Evolutionary conservation across 257 asterid genomes (phyloP).

Genomic region (Ophiorrhiza pumila): DNA sequence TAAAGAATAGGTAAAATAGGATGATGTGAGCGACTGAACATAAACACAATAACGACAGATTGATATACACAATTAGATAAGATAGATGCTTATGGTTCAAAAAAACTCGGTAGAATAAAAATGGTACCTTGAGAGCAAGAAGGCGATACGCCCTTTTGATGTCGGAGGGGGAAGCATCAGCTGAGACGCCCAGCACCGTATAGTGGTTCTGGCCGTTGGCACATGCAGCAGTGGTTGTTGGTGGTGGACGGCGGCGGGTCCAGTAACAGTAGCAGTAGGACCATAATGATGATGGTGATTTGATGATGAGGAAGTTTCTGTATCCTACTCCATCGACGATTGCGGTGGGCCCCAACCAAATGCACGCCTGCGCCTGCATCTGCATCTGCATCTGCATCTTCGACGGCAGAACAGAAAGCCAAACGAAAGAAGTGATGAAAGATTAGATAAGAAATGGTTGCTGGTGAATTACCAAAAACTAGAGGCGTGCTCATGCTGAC

Average conservation of each 20-base stretch:
- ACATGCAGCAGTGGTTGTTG: conserved; percentile 21
- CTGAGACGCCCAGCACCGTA: conserved; percentile 56
- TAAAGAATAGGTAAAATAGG: no score
- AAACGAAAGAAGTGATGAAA: no score
- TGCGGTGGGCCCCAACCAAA: conserved; percentile 42
- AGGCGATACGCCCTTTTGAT: conserved; percentile 72
- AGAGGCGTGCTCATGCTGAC: no score
- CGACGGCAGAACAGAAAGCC: no score
- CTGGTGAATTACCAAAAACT: no score
- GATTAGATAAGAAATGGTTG: no score
- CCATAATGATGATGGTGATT: conserved; percentile 17
- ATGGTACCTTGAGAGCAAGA: conserved; percentile 90
- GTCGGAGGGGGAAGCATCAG: conserved; percentile 53
- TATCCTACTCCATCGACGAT: conserved; percentile 32
- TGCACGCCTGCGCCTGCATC: conserved; percentile 60
- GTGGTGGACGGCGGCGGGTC: conserved; percentile 34
- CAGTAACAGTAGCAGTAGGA: background rate
- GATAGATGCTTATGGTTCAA: no score
- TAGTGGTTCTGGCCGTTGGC: conserved; percentile 43
- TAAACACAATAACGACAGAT: no score
- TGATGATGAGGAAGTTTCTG: conserved; percentile 13
- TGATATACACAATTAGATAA: no score
- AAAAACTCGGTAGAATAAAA: no score
- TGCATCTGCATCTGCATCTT: no score
- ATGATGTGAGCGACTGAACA: no score